Evolutionary conservation across 495 filamentous ascomycete species (phyloP), one percentile per base, ranked within the genome.

Genomic region (Talaromyces proteolyticus): DNA sequence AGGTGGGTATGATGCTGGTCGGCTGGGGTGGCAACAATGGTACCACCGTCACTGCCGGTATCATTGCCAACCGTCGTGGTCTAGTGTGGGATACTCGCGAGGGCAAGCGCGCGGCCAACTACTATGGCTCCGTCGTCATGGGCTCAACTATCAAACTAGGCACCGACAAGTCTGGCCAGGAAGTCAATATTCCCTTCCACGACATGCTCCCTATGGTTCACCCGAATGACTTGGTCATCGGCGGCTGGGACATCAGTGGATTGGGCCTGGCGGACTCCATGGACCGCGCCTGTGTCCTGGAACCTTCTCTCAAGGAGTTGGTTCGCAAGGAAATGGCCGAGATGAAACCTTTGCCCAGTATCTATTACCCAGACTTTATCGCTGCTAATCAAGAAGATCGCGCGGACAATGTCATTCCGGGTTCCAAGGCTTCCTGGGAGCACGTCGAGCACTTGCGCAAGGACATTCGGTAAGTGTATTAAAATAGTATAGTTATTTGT

Each of bases 291-390:
- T 80, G 84, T 56, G 93, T 98, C 42, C 82, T 98, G 37, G 91
- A 98, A 75, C 93, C 93, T 26, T 83, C 86, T 41, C 78, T 98
- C 58, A 98, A 98, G 79, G 68, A 72, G 49, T 79, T 85, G 53
- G 88, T 98, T 56, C 84, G 85, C 70, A 93, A 95, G 79, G 87
- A 96, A 72, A 91, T 97, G 92, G 76, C 81, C 53, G 73, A 74
- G 55, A 87, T 97, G 84, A 84, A 85, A 60, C 93, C 93, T 14
- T 80, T 97, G 56, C 92, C 91, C 22, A 90, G 85, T 70, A 87
- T 96, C 73, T 98, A 97, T 81, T 98, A 98, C 64, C 93, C 93
- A 4, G 93, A 98, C 69, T 98, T 97, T 77, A 98, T 98, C 62
- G 93, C 93, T 53, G 87, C 93, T 68, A 98, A 98, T 75, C 93